Evolutionary conservation across 768 basidiomycete species (phyloP).

Genomic region (Gautieria morchelliformis): DNA sequence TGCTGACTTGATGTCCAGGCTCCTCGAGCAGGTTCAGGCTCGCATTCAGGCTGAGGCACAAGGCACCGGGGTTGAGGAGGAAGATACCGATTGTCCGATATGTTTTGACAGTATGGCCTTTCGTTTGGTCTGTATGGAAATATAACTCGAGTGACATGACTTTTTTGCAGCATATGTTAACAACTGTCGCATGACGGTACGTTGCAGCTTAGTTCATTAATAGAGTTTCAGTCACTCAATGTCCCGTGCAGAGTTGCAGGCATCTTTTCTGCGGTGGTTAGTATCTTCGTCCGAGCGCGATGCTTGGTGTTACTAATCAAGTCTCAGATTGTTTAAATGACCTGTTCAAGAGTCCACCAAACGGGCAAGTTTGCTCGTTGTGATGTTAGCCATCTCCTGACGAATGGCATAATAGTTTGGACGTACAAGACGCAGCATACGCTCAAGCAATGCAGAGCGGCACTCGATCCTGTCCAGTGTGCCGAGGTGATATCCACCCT

Average conservation of each 20-base stretch:
- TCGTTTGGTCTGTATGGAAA: neutral
- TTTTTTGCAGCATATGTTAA: conserved; percentile 33
- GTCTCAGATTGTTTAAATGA: conserved; percentile 9
- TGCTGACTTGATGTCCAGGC: neutral
- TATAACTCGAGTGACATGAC: neutral
- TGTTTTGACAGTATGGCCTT: conserved; percentile 50
- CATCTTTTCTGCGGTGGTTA: conserved; percentile 8
- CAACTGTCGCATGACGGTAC: conserved; percentile 51
- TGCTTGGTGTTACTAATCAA: neutral
- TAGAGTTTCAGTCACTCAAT: neutral
- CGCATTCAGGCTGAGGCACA: conserved; percentile 2
- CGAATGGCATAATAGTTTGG: neutral
- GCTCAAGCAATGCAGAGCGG: neutral
- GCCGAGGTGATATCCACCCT: conserved; percentile 56
- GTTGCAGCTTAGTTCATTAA: conserved; percentile 54
- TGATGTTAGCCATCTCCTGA: neutral
- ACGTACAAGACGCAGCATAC: conserved; percentile 2
- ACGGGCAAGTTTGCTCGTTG: neutral
- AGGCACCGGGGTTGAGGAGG: conserved; percentile 5
- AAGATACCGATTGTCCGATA: conserved; percentile 38
- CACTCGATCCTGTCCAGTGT: conserved; percentile 40
- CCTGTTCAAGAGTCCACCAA: conserved; percentile 6
- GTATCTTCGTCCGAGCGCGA: conserved; percentile 14
- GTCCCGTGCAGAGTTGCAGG: neutral
- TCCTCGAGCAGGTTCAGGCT: neutral